A percentile compares a stretch with the other conserved stretches of the same genome.
These are phyloP conservation scores for Xerocomus brunneocitrinus DNA, from an alignment of 768 basidiomycete species.

Conservation along the genomic window DNA sequence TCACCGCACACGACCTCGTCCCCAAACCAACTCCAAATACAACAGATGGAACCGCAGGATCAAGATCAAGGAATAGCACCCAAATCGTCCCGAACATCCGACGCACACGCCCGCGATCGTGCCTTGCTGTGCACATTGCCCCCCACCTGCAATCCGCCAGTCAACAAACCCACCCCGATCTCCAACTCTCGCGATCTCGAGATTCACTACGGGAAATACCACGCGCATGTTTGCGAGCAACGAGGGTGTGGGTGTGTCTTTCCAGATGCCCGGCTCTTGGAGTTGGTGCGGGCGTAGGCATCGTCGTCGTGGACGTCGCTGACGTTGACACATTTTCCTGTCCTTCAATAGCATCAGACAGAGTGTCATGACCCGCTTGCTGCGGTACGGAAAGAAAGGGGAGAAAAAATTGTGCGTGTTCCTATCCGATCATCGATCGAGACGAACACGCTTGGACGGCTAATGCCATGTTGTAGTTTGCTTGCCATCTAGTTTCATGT, in stretches of 20 bases:
- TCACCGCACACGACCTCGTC: conserved; percentile 31
- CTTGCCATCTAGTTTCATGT: conserved; percentile 67
- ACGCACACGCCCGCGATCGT: conserved; percentile 25
- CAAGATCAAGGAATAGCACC: conserved; percentile 19
- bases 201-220: conserved; percentile 76
- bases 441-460: not conserved
- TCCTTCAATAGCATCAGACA: conserved; percentile 58
- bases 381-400: conserved; percentile 68
- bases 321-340: not conserved
- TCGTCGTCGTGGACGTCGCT: not conserved
- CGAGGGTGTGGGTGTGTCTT: conserved; percentile 74
- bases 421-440: conserved; percentile 13
- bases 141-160: conserved; percentile 70
- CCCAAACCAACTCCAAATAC: not conserved
- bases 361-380: conserved; percentile 88
- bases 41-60: not conserved
- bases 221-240: conserved; percentile 77
- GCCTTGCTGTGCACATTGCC: conserved; percentile 69
- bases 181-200: conserved; percentile 67
- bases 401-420: conserved; percentile 71
- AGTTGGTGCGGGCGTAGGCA: conserved; percentile 54
- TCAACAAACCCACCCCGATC: conserved; percentile 55
- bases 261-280: conserved; percentile 73
- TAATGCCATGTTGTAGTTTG: conserved; percentile 50
- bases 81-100: conserved; percentile 31